Base-by-base conservation (phyloP, 2,329 filamentous ascomycete species). In the Diaporthe batatas region DNA sequence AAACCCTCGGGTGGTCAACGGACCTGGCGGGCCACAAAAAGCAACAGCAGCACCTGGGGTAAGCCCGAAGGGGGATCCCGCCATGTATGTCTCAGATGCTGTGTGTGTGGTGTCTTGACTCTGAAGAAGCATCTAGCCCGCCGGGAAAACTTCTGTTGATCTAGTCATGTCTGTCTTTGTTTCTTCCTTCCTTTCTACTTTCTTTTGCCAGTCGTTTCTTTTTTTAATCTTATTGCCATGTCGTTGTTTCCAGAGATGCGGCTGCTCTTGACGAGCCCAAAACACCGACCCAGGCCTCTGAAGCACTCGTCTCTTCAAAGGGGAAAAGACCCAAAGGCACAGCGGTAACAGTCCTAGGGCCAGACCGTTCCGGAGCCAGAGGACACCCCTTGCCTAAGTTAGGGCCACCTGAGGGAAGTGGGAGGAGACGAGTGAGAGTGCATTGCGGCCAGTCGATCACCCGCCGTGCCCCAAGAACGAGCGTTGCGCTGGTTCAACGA, bases 381-480 rank as follows among this genome's bases (percentile, higher is more conserved):
- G 7, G 39, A 44, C 59, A 36, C 34, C 34, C 34, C 39, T 57
- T 25, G n/a, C 32, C n/a, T 21, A 29, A 44, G 16, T n/a, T 42
- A 44, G 16, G 55, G 11, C 7, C 6, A 10, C 47, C 23, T 10
- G 39, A 44, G 57, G 42, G 39, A 11, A 21, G 39, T 18, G 34
- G 32, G 58, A 25, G 32, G 39, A 21, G 21, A 25, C 18, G n/a
- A 21, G 23, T 10, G 18, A 11, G 18, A 16, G 62, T 54, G 49
- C 71, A 57, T 55, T 70, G 62, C 54, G 64, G 54, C 42, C 39
- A 68, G 64, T 68, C 54, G 54, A 64, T 64, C 71, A 54, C 47
- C 64, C 54, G 47, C 55, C 21, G 18, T 1, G 39, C 54, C 25
- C 14, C 51, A 14, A 39, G 55, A n/a, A n/a, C n/a, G 21, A 39